Base-by-base conservation (phyloP, 345 rosid species). In the Nephelium lappaceum region DNA sequence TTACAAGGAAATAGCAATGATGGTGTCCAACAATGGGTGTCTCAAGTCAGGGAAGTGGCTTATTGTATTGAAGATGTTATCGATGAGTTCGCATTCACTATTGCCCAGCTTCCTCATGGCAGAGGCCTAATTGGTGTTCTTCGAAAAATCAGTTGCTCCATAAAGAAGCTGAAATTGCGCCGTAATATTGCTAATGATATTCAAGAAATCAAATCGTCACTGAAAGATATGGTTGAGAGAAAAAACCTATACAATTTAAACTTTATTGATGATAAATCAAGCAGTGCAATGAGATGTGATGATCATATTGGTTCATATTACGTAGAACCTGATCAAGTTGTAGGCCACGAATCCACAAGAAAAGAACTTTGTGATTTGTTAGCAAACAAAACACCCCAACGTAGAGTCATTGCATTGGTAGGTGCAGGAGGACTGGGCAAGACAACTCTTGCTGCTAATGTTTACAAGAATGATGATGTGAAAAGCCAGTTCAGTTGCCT, bases 21-120 rank as follows among this genome's bases (percentile, higher is more conserved):
- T 0, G 41, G 82, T 12, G 1, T 79, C 62, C 58, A 43, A 47
- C 71, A 24, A 8, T 71, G 74, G 85, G 75, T 71, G 24, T 65
- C 71, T 45, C 74, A 71, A 16, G 71, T 75, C 4, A 51, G 69
- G 58, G 69, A 75, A 55, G 45, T 53, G 5, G 81, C 81, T 78
- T 82, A 39, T 8, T 43, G 6, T 7, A 82, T 78, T 12, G 77
- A 82, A 78, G 81, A 78, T 74, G 58, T 70, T 8, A 64, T 74
- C 0, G 81, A 82, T 74, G 77, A 69, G 21, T 74, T 41, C 62
- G 11, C 19, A 62, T 43, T 69, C 45, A 55, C 31, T 31, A n/a
- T 63, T 11, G 70, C 71, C 61, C 7, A 21, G 15, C 41, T 21
- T 14, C 71, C 1, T 23, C 24, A 25, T 76, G 51, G 39, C 55